phyloP scores from a whole-genome alignment of 1,284 basidiomycete genomes.

The Rhodotorula sp. region DNA sequence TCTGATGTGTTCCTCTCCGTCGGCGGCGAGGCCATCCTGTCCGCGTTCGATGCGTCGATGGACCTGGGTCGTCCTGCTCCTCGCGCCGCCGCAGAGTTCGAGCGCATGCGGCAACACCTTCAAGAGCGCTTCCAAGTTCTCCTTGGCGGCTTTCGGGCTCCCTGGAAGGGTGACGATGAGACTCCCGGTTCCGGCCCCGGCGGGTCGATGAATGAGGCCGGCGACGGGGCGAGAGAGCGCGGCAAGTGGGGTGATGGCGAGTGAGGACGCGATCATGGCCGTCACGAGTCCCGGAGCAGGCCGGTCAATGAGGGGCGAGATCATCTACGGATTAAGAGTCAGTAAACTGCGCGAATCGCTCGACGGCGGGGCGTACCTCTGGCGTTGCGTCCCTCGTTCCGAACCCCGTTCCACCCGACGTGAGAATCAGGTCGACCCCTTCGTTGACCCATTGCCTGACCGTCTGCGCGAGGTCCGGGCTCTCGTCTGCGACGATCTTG shows the following conservation, averaged over 20 bases:
- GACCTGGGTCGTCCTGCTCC: constrained; percentile 57
- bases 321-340: constrained; percentile 56
- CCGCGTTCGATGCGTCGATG: constrained; percentile 52
- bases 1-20: not conserved
- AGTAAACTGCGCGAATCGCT: not conserved
- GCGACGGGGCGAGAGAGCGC: constrained; percentile 77
- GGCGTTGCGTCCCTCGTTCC: constrained; percentile 74
- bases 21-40: constrained; percentile 10
- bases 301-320: constrained; percentile 68
- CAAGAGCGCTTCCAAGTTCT: constrained; percentile 68
- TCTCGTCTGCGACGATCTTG: constrained; percentile 64
- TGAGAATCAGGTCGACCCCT: constrained; percentile 68
- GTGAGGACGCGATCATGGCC: constrained; percentile 65
- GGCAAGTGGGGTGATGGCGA: constrained; percentile 73
- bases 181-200: constrained; percentile 54
- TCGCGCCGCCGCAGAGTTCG: constrained; percentile 69
- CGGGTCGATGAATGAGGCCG: constrained; percentile 55
- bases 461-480: constrained; percentile 55
- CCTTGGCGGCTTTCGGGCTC: constrained; percentile 76
- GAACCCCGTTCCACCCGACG: constrained; percentile 84
- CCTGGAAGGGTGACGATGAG: constrained; percentile 79
- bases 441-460: constrained; percentile 57
- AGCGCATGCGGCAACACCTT: constrained; percentile 63
- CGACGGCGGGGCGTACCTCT: constrained; percentile 58
- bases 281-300: constrained; percentile 77